Conservation (phyloP, 2,329 filamentous ascomycete genomes). For the Alternaria metachromatica region DNA sequence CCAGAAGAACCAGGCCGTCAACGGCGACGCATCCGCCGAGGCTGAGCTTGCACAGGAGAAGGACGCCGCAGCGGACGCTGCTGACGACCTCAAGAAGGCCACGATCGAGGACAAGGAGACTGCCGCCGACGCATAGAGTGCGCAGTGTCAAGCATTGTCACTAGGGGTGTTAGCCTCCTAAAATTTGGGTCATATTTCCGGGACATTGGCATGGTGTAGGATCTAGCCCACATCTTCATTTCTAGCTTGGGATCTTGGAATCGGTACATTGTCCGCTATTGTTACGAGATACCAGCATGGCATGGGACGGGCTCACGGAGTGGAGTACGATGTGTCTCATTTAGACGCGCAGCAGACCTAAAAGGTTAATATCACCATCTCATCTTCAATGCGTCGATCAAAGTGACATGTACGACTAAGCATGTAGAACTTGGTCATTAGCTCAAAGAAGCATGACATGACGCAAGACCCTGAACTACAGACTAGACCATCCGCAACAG, state of each 20-base stretch:
- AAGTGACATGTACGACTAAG: background rate
- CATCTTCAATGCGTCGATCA: conserved; percentile 8
- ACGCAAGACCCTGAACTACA: conserved; percentile 15
- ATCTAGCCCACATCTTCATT: conserved; percentile 24
- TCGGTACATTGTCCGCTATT: conserved; percentile 18
- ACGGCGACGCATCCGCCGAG: conserved; percentile 59
- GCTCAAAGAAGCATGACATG: conserved; percentile 5
- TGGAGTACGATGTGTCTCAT: conserved; percentile 19
- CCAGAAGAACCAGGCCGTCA: conserved; percentile 59
- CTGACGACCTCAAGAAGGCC: conserved; percentile 66
- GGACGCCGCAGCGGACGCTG: conserved; percentile 64
- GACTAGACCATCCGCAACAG: conserved; percentile 7
- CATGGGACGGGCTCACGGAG: conserved; percentile 25
- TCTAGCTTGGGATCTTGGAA: conserved; percentile 24
- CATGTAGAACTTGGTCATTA: background rate
- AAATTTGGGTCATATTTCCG: conserved; percentile 26
- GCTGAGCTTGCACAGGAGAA: conserved; percentile 64
- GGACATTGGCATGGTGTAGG: conserved; percentile 25
- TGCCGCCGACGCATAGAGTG: conserved; percentile 32
- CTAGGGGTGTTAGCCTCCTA: conserved; percentile 11
- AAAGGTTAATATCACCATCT: conserved; percentile 26
- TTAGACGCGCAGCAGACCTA: conserved; percentile 27
- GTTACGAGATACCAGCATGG: conserved; percentile 29
- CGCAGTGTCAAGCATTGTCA: conserved; percentile 2
- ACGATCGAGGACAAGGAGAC: conserved; percentile 62